Evolutionary conservation across 345 rosid genomes (phyloP), one percentile per base, ranked within the genome.

Genomic region (Combretum micranthum): DNA sequence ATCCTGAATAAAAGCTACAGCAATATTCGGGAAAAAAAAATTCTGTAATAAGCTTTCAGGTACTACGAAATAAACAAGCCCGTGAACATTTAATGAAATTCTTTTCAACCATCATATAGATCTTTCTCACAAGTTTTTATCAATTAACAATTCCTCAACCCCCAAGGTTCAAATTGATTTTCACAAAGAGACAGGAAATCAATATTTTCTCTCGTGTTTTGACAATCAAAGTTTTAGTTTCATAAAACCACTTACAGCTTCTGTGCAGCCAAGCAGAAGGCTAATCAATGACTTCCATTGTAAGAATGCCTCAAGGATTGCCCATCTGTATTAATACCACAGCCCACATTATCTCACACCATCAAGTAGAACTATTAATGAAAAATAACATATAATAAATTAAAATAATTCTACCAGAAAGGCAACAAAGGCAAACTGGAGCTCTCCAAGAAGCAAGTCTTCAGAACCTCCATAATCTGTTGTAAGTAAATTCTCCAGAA

Each of bases 261-360:
- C 81, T n/a, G 67, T 70, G 62, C 97, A 92, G 42, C 97, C 90
- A 49, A 89, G 71, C 42, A 92, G 64, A 62, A 92, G 97, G 77
- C 87, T 80, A 60, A 88, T 87, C 73, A 92, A 68, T 47, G 96
- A 80, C 72, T 88, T 92, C 98, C 98, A 92, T 64, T 92, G 98
- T 60, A 84, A 59, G 72, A 92, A 88, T 7, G 87, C 84, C 69
- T 86, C 86, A 69, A 92, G 91, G 98, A 92, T 61, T 92, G 97
- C 22, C 97, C 94, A 88, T 88, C 98, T 92, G 91, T 81, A 84
- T 32, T 32, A 1, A 32, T n/a, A n/a, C n/a, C n/a, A n/a, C n/a
- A n/a, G n/a, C 39, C 39, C 39, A 7, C 9, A 32, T 32, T 11
- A 32, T 32, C 39, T n/a, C 56, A 32, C 43, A 17, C 56, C 21